Conservation (phyloP, 139 green algal species). For the Coelastrella sp. region DNA sequence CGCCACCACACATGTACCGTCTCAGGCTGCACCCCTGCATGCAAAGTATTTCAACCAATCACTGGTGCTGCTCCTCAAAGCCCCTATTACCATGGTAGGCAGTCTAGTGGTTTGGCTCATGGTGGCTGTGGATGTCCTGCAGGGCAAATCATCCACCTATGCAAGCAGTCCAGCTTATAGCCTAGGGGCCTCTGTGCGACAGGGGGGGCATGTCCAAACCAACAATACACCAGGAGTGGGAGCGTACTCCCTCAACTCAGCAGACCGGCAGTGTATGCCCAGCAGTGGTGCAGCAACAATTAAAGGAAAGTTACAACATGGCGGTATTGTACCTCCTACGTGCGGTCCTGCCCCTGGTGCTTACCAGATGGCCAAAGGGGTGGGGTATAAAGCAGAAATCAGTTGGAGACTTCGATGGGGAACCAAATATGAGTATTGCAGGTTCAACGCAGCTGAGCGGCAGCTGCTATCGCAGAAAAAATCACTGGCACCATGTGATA, state of each 20-base stretch:
- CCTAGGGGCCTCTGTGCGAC: neutral
- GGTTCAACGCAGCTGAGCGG: neutral
- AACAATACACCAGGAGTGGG: neutral
- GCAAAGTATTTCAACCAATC: too few relatives aligned
- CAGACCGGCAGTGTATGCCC: conserved; percentile 6
- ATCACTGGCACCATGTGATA: neutral
- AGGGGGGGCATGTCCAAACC: neutral
- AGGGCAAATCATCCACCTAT: conserved; percentile 8
- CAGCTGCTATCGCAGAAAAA: neutral
- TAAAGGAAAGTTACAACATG: neutral
- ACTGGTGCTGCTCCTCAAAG: too few relatives aligned
- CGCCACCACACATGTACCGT: too few relatives aligned
- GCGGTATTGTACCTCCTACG: neutral
- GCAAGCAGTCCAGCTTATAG: conserved; percentile 13
- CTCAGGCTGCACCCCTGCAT: too few relatives aligned
- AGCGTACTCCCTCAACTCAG: neutral
- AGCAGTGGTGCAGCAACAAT: neutral
- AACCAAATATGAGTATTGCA: neutral
- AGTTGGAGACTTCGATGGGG: neutral
- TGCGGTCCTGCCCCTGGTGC: neutral
- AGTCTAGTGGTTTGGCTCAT: neutral
- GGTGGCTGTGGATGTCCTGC: neutral
- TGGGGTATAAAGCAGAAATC: neutral
- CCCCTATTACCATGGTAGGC: too few relatives aligned
- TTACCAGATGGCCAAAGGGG: neutral